A percentile compares a stretch with the other conserved stretches of the same genome.
These are phyloP conservation scores for Magnolia officinalis DNA, from an alignment of 164 flowering plant species.

Conservation along the genomic window DNA sequence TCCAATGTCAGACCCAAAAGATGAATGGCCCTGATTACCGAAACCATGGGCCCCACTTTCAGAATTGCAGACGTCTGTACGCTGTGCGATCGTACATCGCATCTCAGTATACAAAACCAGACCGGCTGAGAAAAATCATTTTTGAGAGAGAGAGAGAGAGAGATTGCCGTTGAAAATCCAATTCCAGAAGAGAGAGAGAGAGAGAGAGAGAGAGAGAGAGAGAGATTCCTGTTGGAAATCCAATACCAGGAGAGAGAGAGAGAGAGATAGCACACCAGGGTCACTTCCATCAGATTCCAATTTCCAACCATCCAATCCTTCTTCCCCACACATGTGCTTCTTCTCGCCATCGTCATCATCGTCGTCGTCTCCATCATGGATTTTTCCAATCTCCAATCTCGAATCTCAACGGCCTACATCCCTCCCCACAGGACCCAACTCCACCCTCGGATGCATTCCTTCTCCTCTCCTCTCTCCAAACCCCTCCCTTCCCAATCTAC, in stretches of 20 bases:
- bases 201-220: background rate
- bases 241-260: too few relatives aligned
- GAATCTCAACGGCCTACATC: slow-evolving; percentile 27
- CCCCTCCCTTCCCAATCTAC: slow-evolving; percentile 7
- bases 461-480: slow-evolving; percentile 18
- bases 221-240: background rate
- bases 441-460: slow-evolving; percentile 42
- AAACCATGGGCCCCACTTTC: background rate
- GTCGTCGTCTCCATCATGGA: slow-evolving; percentile 19
- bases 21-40: too few relatives aligned
- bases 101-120: too few relatives aligned
- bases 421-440: slow-evolving; percentile 51
- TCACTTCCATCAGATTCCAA: background rate
- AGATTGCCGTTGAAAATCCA: background rate
- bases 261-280: too few relatives aligned
- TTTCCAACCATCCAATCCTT: background rate
- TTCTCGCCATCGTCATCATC: background rate
- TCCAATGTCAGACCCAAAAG: too few relatives aligned
- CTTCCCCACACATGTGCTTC: slow-evolving; percentile 3
- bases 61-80: background rate
- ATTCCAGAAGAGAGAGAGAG: too few relatives aligned
- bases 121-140: background rate
- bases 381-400: slow-evolving; percentile 34
- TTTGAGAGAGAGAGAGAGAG: background rate
- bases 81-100: background rate